phyloP scores from a whole-genome alignment of 2,329 filamentous ascomycete genomes.

The Helminthosporium solani region DNA sequence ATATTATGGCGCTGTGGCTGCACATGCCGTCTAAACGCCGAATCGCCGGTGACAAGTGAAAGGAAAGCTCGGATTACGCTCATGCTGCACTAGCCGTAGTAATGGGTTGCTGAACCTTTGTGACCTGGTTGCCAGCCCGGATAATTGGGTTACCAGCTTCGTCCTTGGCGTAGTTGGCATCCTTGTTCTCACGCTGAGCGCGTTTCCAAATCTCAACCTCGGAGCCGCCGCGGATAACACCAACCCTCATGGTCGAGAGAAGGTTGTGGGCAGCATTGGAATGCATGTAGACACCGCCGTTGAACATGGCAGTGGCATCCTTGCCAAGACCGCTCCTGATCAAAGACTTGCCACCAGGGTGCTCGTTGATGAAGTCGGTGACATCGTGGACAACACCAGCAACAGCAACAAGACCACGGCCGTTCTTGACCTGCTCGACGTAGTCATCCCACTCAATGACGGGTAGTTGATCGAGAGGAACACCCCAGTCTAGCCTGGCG shows the following conservation, averaged over 20 bases:
- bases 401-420: conserved; percentile 44
- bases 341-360: conserved; percentile 47
- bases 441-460: conserved; percentile 49
- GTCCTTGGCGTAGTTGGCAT: conserved; percentile 77
- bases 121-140: conserved; percentile 81
- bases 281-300: conserved; percentile 47
- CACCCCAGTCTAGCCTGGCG: conserved; percentile 46
- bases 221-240: conserved; percentile 46
- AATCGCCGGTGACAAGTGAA: conserved; percentile 22
- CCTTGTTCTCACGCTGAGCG: conserved; percentile 58
- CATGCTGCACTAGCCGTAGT: conserved; percentile 82
- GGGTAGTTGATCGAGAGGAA: conserved; percentile 46
- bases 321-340: conserved; percentile 47
- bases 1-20: conserved; percentile 22
- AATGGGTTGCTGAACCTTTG: conserved; percentile 76
- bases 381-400: conserved; percentile 47
- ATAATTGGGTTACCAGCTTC: conserved; percentile 78
- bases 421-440: conserved; percentile 46
- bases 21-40: conserved; percentile 34
- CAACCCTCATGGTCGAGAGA: conserved; percentile 46
- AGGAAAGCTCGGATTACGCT: conserved; percentile 15
- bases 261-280: conserved; percentile 47
- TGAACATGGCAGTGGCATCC: conserved; percentile 48
- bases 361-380: conserved; percentile 46
- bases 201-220: conserved; percentile 50